Evolutionary conservation across 352 stramenopile genomes (phyloP).

Genomic region (Globisporangium cylindrosporum): DNA sequence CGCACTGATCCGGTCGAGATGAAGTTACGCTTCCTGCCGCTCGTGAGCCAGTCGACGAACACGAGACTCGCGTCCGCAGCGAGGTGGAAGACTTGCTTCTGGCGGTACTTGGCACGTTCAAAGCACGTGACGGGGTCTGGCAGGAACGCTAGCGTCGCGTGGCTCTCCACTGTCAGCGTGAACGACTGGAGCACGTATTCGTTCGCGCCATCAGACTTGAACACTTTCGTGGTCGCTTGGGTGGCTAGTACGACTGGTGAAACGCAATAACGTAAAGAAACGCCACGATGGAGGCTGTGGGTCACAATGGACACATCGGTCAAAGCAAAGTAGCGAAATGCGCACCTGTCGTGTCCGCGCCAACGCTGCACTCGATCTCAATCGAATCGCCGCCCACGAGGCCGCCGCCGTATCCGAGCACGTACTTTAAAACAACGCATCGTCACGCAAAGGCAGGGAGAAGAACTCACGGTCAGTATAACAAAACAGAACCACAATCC

Average conservation of each 20-base stretch:
- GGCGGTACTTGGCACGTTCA: slow-evolving; percentile 59
- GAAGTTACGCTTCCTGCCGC: slow-evolving; percentile 80
- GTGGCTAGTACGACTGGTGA: slow-evolving; percentile 65
- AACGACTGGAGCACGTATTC: slow-evolving; percentile 58
- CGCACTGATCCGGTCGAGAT: slow-evolving; percentile 53
- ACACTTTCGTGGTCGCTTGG: slow-evolving; percentile 87
- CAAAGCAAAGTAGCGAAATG: not conserved
- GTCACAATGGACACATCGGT: not conserved
- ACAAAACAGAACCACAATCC: not conserved
- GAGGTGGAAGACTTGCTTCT: slow-evolving; percentile 65
- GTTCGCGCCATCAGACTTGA: slow-evolving; percentile 52
- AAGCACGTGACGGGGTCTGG: slow-evolving; percentile 85
- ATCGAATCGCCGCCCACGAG: slow-evolving; percentile 77
- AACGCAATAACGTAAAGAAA: slow-evolving; percentile 10
- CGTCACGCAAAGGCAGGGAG: not conserved
- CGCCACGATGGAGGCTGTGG: not conserved
- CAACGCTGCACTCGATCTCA: slow-evolving; percentile 53
- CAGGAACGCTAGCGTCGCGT: slow-evolving; percentile 70
- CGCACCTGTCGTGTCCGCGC: slow-evolving; percentile 45
- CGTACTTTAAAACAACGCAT: slow-evolving; percentile 45
- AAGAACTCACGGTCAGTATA: not conserved
- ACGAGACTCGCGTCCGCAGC: slow-evolving; percentile 52
- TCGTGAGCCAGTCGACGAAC: slow-evolving; percentile 85
- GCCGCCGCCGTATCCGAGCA: slow-evolving; percentile 79
- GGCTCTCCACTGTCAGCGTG: slow-evolving; percentile 37